These are phyloP conservation scores for Acanthamoeba lenticulata DNA, from an alignment of 208 protist genomes.

Conservation along the genomic window DNA sequence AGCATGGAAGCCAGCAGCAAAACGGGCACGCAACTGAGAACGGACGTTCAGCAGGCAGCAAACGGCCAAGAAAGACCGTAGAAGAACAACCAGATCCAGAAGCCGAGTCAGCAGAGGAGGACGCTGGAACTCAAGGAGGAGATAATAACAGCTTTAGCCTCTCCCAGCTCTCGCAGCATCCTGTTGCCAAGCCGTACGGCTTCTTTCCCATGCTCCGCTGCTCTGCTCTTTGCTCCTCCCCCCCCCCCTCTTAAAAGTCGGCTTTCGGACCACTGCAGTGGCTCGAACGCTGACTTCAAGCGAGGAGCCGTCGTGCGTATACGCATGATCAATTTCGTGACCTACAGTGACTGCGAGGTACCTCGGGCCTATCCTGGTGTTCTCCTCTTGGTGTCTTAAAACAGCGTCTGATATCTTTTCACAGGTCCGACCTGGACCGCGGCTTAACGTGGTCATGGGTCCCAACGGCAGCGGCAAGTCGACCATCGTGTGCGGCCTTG, in stretches of 20 bases:
- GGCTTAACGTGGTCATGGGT: slow-evolving; percentile 89
- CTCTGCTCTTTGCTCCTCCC: too few species aligned
- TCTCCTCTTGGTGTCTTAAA: not conserved
- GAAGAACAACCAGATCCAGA: not conserved
- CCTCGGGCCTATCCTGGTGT: not conserved
- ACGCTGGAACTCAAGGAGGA: not conserved
- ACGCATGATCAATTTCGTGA: slow-evolving; percentile 85
- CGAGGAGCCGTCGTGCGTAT: slow-evolving; percentile 77
- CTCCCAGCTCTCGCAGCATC: not conserved
- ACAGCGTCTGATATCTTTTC: not conserved
- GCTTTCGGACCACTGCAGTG: not conserved
- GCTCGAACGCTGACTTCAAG: not conserved
- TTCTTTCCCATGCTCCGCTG: too few species aligned
- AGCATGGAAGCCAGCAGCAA: not conserved
- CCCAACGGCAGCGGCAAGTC: slow-evolving; percentile 89
- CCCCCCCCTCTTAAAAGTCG: not conserved
- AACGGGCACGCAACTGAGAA: too few species aligned
- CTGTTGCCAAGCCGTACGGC: not conserved
- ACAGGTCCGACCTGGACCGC: slow-evolving; percentile 82
- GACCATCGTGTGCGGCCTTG: slow-evolving; percentile 87
- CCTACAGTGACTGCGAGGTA: slow-evolving; percentile 82
- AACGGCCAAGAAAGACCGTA: too few species aligned
- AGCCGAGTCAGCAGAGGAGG: not conserved
- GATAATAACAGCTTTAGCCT: not conserved
- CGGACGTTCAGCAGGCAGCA: too few species aligned